Conservation (phyloP, 371 early-diverging fungal genomes). For the Rhizomucor pusillus region DNA sequence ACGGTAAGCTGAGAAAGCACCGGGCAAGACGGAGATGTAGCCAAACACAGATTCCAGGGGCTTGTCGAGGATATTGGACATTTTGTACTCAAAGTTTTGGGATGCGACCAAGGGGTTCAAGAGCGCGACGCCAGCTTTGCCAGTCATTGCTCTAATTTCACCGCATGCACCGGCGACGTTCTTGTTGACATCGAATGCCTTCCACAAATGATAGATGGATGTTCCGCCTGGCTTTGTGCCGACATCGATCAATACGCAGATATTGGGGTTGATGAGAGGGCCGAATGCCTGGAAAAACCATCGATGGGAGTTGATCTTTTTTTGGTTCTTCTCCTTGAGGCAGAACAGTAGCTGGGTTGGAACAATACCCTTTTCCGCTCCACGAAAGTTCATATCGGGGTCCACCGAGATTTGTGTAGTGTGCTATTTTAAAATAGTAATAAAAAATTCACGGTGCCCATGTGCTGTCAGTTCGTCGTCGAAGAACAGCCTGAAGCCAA, state of each 20-base stretch:
- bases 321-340: slow-evolving; percentile 89
- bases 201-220: slow-evolving; percentile 93
- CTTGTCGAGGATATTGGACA: slow-evolving; percentile 98
- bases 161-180: slow-evolving; percentile 93
- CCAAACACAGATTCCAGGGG: slow-evolving; percentile 97
- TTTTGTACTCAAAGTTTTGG: slow-evolving; percentile 95
- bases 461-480: no score
- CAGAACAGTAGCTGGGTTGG: slow-evolving; percentile 93
- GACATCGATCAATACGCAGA: slow-evolving; percentile 91
- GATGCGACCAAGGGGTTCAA: slow-evolving; percentile 86
- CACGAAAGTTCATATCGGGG: slow-evolving; percentile 69
- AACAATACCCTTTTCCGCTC: slow-evolving; percentile 73
- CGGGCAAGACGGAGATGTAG: slow-evolving; percentile 93
- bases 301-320: slow-evolving; percentile 95
- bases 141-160: slow-evolving; percentile 90
- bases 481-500: background rate
- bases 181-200: slow-evolving; percentile 86
- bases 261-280: slow-evolving; percentile 79
- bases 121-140: slow-evolving; percentile 61
- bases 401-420: slow-evolving; percentile 86
- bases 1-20: slow-evolving; percentile 96
- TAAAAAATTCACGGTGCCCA: no score
- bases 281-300: slow-evolving; percentile 98
- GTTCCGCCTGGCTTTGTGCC: slow-evolving; percentile 89
- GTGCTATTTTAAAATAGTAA: slow-evolving; percentile 54